A percentile compares a stretch with the other conserved stretches of the same genome.
phyloP scores from a whole-genome alignment of 2,329 filamentous ascomycete genomes.

The Exserohilum rostratum region DNA sequence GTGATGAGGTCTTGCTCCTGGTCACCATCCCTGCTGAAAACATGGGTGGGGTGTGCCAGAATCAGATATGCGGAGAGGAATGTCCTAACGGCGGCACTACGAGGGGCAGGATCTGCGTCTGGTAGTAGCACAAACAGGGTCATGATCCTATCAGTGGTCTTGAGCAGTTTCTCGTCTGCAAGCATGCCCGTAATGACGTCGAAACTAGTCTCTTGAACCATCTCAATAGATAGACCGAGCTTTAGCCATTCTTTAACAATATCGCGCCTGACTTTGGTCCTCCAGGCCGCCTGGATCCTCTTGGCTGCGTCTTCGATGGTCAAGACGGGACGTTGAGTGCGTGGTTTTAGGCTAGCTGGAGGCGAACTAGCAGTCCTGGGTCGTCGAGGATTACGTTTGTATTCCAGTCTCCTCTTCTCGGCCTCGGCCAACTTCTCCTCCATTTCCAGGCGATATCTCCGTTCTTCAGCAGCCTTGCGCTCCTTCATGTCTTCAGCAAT shows the following conservation, averaged over 20 bases:
- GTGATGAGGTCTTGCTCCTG: conserved; percentile 74
- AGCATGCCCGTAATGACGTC: conserved; percentile 75
- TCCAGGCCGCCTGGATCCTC: conserved; percentile 75
- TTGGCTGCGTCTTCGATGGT: conserved; percentile 67
- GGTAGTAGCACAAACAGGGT: conserved; percentile 69
- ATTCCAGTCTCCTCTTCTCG: conserved; percentile 68
- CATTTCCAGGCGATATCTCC: conserved; percentile 73
- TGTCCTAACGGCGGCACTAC: conserved; percentile 71
- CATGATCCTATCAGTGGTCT: conserved; percentile 70
- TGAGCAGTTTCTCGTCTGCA: conserved; percentile 68
- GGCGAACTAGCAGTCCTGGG: conserved; percentile 63
- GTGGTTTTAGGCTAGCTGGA: conserved; percentile 52
- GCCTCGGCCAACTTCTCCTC: conserved; percentile 81
- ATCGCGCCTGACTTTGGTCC: conserved; percentile 62
- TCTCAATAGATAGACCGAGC: conserved; percentile 72
- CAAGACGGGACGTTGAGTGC: conserved; percentile 47
- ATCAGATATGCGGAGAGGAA: conserved; percentile 83
- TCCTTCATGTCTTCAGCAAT: conserved; percentile 83
- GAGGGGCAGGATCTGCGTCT: conserved; percentile 64
- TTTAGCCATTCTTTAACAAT: conserved; percentile 69
- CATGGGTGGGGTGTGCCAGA: conserved; percentile 76
- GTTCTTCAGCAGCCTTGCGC: conserved; percentile 75
- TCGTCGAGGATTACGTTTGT: conserved; percentile 61
- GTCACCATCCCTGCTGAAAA: conserved; percentile 75
- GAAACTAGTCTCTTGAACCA: conserved; percentile 72